Evolutionary conservation across 148 eudicot genomes (phyloP), one percentile per base, ranked within the genome.

Genomic region (Diospyros kaki): DNA sequence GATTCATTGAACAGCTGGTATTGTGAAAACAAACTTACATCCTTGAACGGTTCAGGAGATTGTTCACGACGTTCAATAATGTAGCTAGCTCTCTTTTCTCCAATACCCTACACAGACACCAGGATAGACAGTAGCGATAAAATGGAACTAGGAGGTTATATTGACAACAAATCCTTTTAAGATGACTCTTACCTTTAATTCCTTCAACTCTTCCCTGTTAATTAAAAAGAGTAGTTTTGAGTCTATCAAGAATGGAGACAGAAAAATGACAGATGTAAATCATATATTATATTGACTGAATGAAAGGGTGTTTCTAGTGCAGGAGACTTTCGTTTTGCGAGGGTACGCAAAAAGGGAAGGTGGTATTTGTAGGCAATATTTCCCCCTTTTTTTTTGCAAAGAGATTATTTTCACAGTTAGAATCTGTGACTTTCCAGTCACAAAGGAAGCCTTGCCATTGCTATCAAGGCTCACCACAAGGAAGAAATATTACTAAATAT

Each of bases 161-260:
- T 41, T 64, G 0, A 15, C 5, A 4, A 13, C 4, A 2, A 58
- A 17, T 65, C 7, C 9, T 56, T 38, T 4, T 58, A 44, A 51
- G 41, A 51, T 41, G 15, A 13, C 3, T 64, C 87, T 76, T 52
- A 94, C 98, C 88, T 80, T 89, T 41, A 95, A 53, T 68, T 81
- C 74, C 78, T 88, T 95, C 70, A 95, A 79, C 82, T 95, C 90
- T 75, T 91, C 93, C 82, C 99, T 95, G 83, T 76, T 42, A 71
- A 77, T 41, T 38, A 62, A 1, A 55, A 11, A 71, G 65, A 7
- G 9, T 9, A 12, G 50, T 44, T 58, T 56, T 9, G 43, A 76
- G 61, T 4, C 53, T 3, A 67, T 39, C 40, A 40, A 51, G 58
- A 39, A 46, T 13, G 50, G 4, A 39, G 52, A 58, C 17, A 56